Base-by-base conservation (phyloP, 352 stramenopile genomes). In the Phytophthora vignae region DNA sequence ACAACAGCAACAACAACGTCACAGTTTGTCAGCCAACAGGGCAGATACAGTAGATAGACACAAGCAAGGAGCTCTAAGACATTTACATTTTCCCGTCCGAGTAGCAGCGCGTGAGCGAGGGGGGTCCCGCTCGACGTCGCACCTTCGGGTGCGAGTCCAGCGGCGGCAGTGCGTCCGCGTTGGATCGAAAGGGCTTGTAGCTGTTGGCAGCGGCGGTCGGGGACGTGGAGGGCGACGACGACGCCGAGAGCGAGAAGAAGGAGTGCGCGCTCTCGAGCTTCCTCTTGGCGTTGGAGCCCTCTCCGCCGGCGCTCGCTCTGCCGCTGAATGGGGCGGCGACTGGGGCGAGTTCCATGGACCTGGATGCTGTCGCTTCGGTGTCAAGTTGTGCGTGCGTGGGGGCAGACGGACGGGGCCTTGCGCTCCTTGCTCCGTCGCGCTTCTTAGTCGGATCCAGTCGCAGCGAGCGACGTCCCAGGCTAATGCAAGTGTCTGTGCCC, bases 31-130 rank as follows among this genome's bases (percentile, higher is more conserved):
- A 40, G 12, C 33, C 9, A 14, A 2, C 12, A 4, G 9, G 22
- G 22, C 22, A 25, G 22, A 25, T 25, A 25, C n/a, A 2, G 2
- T 25, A 1, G 22, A 25, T 25, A 25, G 22, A 25, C 22, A 2
- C 22, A 2, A 14, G 9, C 33, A 40, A 11, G 12, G 33, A 60
- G 19, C 11, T 17, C n/a, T 33, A 44, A 15, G 15, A 6, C 22
- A 49, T 25, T 69, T 89, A 94, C 87, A 94, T 94, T 73, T 82
- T 94, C 42, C 84, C 82, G 59, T 92, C 87, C 10, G 84, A 92
- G 64, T 85, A 78, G 29, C 80, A 91, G 52, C 87, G 78, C 60
- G 84, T 91, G 55, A 91, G 79, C 12, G 72, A 59, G 10, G 68
- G 61, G 54, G 67, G 48, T 65, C 64, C 58, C 76, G 33, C 33